Evolutionary conservation across 352 stramenopile species (phyloP), one percentile per base, ranked within the genome.

Genomic region (Globisporangium cederbergense): DNA sequence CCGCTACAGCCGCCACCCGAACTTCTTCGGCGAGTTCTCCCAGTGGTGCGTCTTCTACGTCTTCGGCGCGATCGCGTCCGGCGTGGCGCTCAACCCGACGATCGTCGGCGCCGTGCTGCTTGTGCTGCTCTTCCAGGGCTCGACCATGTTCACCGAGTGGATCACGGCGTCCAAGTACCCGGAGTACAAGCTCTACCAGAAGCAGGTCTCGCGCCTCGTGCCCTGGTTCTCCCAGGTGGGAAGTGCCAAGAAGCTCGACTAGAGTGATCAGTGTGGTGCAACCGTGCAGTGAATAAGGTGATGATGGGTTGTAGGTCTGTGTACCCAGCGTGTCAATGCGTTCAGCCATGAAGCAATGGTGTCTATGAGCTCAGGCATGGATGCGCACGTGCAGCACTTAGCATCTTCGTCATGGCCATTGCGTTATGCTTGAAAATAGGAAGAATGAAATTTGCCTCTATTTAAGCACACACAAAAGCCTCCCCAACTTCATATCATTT

Each of bases 41-140:
- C 71, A 97, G 50, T 98, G 93, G 93, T 96, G 94, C 65, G 81
- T 79, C 4, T 97, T 94, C 68, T 97, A 97, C 67, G 64, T 96
- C 7, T 98, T 98, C 70, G 89, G 83, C 40, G 69, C 97, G n/a
- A 73, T 83, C 51, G 71, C 83, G 4, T 78, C 72, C 2, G 73
- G 78, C 16, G 64, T 66, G 4, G 46, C 57, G 36, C 60, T 82
- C 51, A 97, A 98, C 72, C 88, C 81, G 78, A 91, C 87, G 22
- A 66, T 75, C 36, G 42, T 93, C 13, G 93, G 93, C 32, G 86
- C 76, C n/a, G 64, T 95, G 34, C 64, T 97, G 40, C 73, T 98
- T 11, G 78, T 88, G 43, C 45, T 96, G 46, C 77, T 98, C 38
- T 98, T 98, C 74, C 86, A 96, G 68, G 89, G 87, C 57, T 97